phyloP scores from a whole-genome alignment of 306 rosid genomes.

The Mimosa bimucronata region DNA sequence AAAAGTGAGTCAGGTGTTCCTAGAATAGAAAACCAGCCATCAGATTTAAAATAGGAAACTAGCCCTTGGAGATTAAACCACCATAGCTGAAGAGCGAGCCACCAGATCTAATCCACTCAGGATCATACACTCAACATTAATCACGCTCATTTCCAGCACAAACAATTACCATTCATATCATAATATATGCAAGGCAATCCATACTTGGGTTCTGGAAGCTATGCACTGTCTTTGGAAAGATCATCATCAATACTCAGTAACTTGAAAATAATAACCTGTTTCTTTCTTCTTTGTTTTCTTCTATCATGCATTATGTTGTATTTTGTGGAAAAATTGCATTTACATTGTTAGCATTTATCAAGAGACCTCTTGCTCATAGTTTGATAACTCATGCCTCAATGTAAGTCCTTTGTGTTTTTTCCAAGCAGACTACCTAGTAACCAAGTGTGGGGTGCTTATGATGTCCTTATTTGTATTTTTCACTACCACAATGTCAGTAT shows the following conservation, averaged over 20 bases:
- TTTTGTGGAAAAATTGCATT: not conserved
- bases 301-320: not conserved
- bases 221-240: conserved; percentile 3
- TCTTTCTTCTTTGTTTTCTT: conserved; percentile 29
- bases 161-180: not conserved
- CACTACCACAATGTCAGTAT: conserved; percentile 98
- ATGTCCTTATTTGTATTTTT: conserved; percentile 98
- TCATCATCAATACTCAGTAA: not conserved
- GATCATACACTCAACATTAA: not conserved
- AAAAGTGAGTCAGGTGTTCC: not conserved
- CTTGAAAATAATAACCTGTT: not conserved
- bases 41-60: not conserved
- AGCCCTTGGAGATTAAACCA: not conserved
- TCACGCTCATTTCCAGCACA: not conserved
- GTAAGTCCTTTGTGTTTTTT: not conserved
- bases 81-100: not conserved
- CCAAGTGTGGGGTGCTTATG: conserved; percentile 98
- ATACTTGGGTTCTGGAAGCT: conserved; percentile 6
- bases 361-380: conserved; percentile 12
- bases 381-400: conserved; percentile 12
- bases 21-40: not conserved
- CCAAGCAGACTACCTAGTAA: conserved; percentile 90
- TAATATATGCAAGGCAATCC: not conserved
- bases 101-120: not conserved
- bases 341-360: not conserved